Percentiles rank a stretch among this genome's conserved stretches.
Conservation (phyloP, 2,329 filamentous ascomycete species). For the Sporothrix dimorphospora region DNA sequence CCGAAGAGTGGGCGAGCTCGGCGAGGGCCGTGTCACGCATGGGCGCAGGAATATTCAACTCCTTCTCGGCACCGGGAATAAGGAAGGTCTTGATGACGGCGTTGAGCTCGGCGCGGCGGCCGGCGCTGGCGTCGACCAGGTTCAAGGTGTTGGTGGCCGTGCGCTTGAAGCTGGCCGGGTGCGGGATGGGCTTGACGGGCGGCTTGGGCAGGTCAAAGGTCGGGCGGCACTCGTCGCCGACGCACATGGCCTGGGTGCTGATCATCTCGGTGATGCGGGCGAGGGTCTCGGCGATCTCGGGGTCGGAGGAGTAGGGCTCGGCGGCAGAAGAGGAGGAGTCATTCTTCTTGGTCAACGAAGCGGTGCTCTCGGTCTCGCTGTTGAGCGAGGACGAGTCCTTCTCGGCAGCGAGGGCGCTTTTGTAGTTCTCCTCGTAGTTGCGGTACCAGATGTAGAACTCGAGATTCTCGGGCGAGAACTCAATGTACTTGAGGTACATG, state of each 20-base stretch:
- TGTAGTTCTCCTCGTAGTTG: constrained; percentile 46
- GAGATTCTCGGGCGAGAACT: constrained; percentile 53
- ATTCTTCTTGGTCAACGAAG: constrained; percentile 36
- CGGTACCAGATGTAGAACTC: constrained; percentile 56
- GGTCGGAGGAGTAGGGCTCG: constrained; percentile 38
- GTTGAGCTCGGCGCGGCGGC: constrained; percentile 41
- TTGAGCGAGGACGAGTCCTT: constrained; percentile 38
- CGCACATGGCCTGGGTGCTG: constrained; percentile 39
- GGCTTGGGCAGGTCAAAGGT: constrained; percentile 29
- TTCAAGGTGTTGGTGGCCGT: constrained; percentile 29
- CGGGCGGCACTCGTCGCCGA: constrained; percentile 30
- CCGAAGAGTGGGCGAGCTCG: constrained; percentile 42
- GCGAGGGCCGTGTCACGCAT: constrained; percentile 47
- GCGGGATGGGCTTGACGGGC: background rate
- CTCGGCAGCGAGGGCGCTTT: constrained; percentile 29
- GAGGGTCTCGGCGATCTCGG: constrained; percentile 42
- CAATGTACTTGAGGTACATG: constrained; percentile 56
- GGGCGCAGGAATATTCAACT: constrained; percentile 51
- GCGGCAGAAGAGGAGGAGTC: no score
- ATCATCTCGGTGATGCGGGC: constrained; percentile 39
- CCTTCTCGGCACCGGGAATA: constrained; percentile 47
- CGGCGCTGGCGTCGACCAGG: constrained; percentile 32
- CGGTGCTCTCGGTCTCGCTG: constrained; percentile 38
- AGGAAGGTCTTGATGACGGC: constrained; percentile 49
- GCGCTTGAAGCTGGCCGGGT: background rate